Base-by-base conservation (phyloP, 805 yeast species). In the Candida ponderosae region DNA sequence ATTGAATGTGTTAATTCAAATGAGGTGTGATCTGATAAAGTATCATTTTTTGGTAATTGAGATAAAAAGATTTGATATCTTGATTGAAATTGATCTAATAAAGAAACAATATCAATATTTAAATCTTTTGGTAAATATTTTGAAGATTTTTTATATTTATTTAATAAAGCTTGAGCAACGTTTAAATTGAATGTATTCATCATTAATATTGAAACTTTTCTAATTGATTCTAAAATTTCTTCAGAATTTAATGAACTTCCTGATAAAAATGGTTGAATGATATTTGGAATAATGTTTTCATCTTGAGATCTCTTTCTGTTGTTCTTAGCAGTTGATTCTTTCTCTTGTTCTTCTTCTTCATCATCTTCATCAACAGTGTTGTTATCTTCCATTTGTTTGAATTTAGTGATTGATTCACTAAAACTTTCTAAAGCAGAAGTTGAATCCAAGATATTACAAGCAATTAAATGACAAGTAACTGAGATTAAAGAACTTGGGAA, bases 401-500 rank as follows among this genome's bases (percentile, higher is more conserved):
- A 39, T 23, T 38, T 33, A 5, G 38, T 33, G 6, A 50, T 40
- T 5, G 54, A 33, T 6, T 23, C 18, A 21, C 46, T 50, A 32
- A 51, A 47, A 6, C 54, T 34, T 27, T 41, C 42, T 4, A 47
- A 31, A 3, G 52, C 56, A 21, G 51, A 41, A 19, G 38, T 43
- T 3, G 51, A 46, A 6, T 65, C 65, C 35, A 75, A 50, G 56
- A 75, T 68, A 29, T 70, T 61, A 33, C 74, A 66, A 19, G 81
- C 77, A 39, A 76, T 41, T 37, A 74, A 48, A 41, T 71, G 66
- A 23, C 76, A 73, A 3, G 77, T 59, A 18, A 69, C 53, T 1
- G 81, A 65, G 19, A 72, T 63, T 18, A 72, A 51, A 1, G 78
- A 67, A 1, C 72, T 48, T 10, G 72, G 65, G 35, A 68, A 60